These are phyloP conservation scores for Zizania palustris DNA, from an alignment of 202 grass and related monocot genomes.

Conservation along the genomic window DNA sequence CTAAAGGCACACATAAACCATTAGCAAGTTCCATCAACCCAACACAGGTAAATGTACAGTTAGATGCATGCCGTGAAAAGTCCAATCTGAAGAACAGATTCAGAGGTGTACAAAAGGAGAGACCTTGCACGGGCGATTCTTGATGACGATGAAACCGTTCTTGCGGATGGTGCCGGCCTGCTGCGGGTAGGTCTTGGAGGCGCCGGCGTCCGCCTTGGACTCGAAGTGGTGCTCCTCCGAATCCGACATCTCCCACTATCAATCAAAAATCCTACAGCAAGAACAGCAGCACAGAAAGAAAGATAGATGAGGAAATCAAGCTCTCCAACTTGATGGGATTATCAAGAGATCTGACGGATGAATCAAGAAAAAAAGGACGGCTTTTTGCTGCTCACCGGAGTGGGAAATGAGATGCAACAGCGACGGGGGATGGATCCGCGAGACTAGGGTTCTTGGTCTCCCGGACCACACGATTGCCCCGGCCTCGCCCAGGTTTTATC, in stretches of 20 bases:
- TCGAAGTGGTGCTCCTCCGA: constrained; percentile 73
- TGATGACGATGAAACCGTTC: constrained; percentile 71
- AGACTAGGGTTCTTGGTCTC: constrained; percentile 25
- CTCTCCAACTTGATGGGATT: not conserved
- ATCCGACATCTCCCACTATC: constrained; percentile 57
- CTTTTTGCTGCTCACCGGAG: constrained; percentile 6
- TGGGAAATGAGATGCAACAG: constrained; percentile 1
- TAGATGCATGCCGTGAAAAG: not conserved
- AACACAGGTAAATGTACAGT: not conserved
- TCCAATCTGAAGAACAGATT: not conserved
- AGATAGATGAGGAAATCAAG: not conserved
- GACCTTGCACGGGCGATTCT: constrained; percentile 74
- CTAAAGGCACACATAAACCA: not conserved
- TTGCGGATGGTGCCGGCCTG: constrained; percentile 76
- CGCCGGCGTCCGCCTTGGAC: constrained; percentile 71
- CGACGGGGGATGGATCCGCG: not conserved
- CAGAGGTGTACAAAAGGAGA: not conserved
- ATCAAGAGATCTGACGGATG: not conserved
- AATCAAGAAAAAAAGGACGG: not conserved
- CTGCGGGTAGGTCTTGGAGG: constrained; percentile 76
- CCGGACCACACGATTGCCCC: not conserved
- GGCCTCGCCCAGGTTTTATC: not conserved
- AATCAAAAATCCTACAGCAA: not conserved
- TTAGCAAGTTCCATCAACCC: not conserved
- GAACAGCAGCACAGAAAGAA: not conserved